Conservation (phyloP, 352 stramenopile species). For the Paralagenidium karlingii region DNA sequence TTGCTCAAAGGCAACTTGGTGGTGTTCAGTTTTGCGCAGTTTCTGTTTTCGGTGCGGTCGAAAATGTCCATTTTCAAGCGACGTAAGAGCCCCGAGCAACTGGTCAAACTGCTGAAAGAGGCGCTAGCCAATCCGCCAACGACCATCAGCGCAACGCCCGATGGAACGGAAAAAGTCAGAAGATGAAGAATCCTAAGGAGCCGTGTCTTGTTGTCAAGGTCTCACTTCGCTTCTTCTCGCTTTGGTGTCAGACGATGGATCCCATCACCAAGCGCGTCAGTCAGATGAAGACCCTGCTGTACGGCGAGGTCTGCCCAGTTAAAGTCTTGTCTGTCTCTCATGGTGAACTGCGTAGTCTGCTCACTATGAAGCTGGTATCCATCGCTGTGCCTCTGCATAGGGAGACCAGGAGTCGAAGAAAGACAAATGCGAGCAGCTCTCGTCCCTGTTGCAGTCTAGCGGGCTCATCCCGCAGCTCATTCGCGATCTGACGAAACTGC, state of each 20-base stretch:
- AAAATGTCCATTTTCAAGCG: no score
- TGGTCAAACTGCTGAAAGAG: slow-evolving; percentile 72
- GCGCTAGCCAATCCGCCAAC: slow-evolving; percentile 34
- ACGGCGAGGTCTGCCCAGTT: slow-evolving; percentile 38
- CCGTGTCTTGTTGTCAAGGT: no score
- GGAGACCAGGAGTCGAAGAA: slow-evolving; percentile 63
- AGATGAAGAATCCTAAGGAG: no score
- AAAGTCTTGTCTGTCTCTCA: neutral
- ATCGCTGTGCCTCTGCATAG: slow-evolving; percentile 15
- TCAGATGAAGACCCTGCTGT: slow-evolving; percentile 77
- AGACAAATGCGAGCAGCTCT: slow-evolving; percentile 70
- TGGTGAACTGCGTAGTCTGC: neutral
- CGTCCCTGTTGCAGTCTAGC: slow-evolving; percentile 51
- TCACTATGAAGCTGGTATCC: slow-evolving; percentile 1
- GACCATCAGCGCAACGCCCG: slow-evolving; percentile 17
- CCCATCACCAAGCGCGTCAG: slow-evolving; percentile 71
- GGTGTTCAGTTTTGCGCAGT: no score
- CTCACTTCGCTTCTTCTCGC: no score
- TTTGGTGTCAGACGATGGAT: slow-evolving; percentile 15
- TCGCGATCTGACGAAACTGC: slow-evolving; percentile 42
- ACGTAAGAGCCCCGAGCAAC: slow-evolving; percentile 69
- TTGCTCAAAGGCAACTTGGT: no score
- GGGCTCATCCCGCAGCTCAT: slow-evolving; percentile 65
- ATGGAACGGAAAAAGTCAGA: no score
- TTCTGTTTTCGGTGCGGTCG: no score